Evolutionary conservation across 345 rosid species (phyloP).

Genomic region (Moricandia moricandioides): DNA sequence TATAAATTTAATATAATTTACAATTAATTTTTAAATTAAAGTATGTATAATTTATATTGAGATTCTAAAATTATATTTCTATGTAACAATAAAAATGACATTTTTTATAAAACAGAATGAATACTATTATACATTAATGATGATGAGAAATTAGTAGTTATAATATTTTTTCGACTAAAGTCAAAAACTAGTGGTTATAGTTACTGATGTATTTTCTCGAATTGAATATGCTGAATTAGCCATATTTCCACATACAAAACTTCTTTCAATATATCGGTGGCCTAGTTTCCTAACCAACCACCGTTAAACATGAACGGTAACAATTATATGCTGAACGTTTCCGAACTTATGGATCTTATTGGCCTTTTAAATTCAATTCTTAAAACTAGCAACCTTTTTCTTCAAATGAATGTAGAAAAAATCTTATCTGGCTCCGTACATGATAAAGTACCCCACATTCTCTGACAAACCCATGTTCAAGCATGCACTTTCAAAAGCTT

Average conservation of each 20-base stretch:
- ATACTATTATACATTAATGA: not conserved
- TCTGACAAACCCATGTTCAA: constrained; percentile 50
- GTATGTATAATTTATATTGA: no score
- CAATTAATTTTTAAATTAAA: no score
- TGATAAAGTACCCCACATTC: constrained; percentile 52
- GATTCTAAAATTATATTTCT: no score
- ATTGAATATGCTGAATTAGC: not conserved
- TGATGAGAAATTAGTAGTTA: no score
- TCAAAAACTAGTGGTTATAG: not conserved
- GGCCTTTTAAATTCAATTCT: not conserved
- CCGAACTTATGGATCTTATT: not conserved
- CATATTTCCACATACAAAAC: not conserved
- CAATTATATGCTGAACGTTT: not conserved
- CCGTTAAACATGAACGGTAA: constrained; percentile 1
- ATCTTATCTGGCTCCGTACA: constrained; percentile 43
- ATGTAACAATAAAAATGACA: no score
- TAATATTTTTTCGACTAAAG: no score
- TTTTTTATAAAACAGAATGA: no score
- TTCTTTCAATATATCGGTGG: not conserved
- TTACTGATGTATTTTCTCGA: not conserved
- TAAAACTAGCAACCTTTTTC: constrained; percentile 11
- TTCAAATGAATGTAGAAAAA: constrained; percentile 15
- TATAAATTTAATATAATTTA: no score
- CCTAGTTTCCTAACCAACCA: not conserved
- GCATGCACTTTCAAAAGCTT: constrained; percentile 35